Evolutionary conservation across 345 rosid genomes (phyloP).

Genomic region (Eucalyptus fibrosa): DNA sequence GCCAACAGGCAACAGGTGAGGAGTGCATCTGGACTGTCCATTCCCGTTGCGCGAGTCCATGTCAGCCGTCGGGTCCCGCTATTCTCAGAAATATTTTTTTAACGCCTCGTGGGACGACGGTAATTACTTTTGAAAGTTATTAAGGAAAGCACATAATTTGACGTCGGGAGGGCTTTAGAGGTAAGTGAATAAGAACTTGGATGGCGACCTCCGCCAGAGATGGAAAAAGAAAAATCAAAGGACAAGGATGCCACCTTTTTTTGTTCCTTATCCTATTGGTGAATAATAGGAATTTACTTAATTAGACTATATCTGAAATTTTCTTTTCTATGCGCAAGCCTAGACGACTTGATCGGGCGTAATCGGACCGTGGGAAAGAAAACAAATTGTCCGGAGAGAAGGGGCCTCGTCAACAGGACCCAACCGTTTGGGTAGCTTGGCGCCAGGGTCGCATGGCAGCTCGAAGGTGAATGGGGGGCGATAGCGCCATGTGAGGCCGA

Average conservation of each 20-base stretch:
- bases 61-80: background rate
- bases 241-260: background rate
- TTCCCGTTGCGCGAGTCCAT: background rate
- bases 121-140: background rate
- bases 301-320: background rate
- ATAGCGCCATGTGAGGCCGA: background rate
- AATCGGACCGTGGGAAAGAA: background rate
- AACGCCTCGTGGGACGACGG: background rate
- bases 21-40: constrained; percentile 46
- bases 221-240: background rate
- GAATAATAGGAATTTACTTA: background rate
- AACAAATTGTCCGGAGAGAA: background rate
- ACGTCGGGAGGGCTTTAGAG: background rate
- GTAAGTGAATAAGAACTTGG: background rate
- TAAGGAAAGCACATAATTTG: background rate
- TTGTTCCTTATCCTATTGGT: background rate
- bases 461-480: background rate
- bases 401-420: background rate
- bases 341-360: background rate
- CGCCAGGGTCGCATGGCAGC: background rate
- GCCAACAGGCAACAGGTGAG: constrained; percentile 38
- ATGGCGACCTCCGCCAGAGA: background rate
- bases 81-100: background rate
- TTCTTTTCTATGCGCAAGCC: background rate
- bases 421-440: background rate